Evolutionary conservation across 2,329 filamentous ascomycete species (phyloP).

Genomic region (Penicillium sp.): DNA sequence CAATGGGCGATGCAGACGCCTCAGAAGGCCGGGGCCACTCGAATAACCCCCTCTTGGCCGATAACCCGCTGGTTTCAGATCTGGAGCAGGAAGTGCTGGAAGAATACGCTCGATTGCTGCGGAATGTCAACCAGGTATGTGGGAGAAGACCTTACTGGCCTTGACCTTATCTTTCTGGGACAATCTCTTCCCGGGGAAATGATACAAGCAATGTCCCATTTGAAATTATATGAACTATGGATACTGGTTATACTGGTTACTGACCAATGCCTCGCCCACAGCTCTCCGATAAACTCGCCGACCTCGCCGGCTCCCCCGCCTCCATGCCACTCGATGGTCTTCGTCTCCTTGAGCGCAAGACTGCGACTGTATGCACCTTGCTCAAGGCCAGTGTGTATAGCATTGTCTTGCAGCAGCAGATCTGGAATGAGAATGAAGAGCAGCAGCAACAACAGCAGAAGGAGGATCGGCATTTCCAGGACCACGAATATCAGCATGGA

Average conservation of each 20-base stretch:
- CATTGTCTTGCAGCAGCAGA: slow-evolving; percentile 96
- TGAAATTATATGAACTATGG: not conserved
- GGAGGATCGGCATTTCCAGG: slow-evolving; percentile 17
- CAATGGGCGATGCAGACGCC: slow-evolving; percentile 12
- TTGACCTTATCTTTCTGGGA: not conserved
- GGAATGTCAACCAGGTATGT: slow-evolving; percentile 79
- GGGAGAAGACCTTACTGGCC: not conserved
- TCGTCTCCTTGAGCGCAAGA: slow-evolving; percentile 83
- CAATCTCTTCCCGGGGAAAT: not conserved
- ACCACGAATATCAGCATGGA: slow-evolving; percentile 11
- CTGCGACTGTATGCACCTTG: slow-evolving; percentile 84
- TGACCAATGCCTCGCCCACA: slow-evolving; percentile 7
- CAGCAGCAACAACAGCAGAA: slow-evolving; percentile 25
- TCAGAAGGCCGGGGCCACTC: slow-evolving; percentile 15
- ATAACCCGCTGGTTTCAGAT: slow-evolving; percentile 50
- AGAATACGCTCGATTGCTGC: slow-evolving; percentile 77
- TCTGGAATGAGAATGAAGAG: slow-evolving; percentile 54
- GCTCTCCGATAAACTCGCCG: slow-evolving; percentile 43
- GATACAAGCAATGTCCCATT: not conserved
- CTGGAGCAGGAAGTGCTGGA: slow-evolving; percentile 91
- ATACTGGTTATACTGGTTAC: not conserved
- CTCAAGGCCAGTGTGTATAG: slow-evolving; percentile 97
- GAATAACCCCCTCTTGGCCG: slow-evolving; percentile 33
- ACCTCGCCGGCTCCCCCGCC: slow-evolving; percentile 55
- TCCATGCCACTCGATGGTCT: slow-evolving; percentile 71